Percentiles rank a stretch among this genome's conserved stretches.
Evolutionary conservation across 306 rosid species (phyloP).

Genomic region (Dryas alaskensis): DNA sequence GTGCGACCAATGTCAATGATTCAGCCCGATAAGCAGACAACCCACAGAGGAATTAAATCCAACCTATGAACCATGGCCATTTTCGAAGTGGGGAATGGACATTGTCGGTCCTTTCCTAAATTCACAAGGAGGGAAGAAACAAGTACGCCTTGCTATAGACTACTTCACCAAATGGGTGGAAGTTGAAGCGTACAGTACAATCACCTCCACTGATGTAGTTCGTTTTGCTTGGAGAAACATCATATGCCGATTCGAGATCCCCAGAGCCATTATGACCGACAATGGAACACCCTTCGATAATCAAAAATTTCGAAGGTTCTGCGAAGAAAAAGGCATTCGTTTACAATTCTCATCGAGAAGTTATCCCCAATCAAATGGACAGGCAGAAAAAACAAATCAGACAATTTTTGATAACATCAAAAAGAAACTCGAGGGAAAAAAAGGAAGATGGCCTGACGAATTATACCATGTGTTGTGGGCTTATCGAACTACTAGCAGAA

Average conservation of each 20-base stretch:
- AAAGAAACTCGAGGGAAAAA: no score
- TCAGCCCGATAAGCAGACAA: not conserved
- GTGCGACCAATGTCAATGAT: not conserved
- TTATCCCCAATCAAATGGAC: no score
- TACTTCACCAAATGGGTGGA: not conserved
- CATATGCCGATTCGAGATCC: not conserved
- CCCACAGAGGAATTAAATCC: not conserved
- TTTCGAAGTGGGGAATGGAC: not conserved
- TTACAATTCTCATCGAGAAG: no score
- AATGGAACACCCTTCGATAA: not conserved
- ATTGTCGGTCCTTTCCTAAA: not conserved
- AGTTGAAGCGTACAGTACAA: rapidly evolving
- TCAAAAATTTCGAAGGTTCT: not conserved
- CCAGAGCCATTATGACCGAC: not conserved
- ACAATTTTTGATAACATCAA: no score
- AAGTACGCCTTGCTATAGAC: not conserved
- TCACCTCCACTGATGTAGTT: not conserved
- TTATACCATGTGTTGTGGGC: no score
- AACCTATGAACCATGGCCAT: not conserved
- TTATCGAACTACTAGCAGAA: no score
- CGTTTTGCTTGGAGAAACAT: not conserved
- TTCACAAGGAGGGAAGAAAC: rapidly evolving
- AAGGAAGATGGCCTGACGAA: no score
- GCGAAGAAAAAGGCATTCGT: no score
- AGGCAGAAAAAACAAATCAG: no score